Evolutionary conservation across 495 filamentous ascomycete genomes (phyloP).

Genomic region (Elasticomyces elasticus): DNA sequence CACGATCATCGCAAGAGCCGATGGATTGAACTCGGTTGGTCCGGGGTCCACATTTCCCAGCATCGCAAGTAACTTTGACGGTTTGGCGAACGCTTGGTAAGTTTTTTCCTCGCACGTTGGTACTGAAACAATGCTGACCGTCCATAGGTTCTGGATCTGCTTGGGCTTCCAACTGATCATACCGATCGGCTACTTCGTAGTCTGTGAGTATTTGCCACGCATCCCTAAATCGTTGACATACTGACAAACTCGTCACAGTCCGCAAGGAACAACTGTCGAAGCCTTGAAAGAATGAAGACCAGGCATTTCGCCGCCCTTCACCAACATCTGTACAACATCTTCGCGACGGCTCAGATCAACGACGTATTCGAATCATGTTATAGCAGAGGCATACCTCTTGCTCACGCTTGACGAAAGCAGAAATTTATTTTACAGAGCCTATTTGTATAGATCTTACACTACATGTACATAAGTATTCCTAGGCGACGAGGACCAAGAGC

Average conservation of each 20-base stretch:
- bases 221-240: not conserved
- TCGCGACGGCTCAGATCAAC: not conserved
- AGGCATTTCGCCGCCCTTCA: not conserved
- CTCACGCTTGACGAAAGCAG: not conserved
- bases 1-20: conserved; percentile 49
- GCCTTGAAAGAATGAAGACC: conserved; percentile 31
- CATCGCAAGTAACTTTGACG: conserved; percentile 37
- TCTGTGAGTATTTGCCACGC: not conserved
- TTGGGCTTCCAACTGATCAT: conserved; percentile 52
- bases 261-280: conserved; percentile 52
- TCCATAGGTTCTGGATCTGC: conserved; percentile 50
- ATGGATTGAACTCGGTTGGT: conserved; percentile 48
- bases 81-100: conserved; percentile 43
- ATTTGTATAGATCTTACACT: too few relatives aligned
- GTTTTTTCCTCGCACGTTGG: not conserved
- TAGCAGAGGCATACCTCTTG: not conserved
- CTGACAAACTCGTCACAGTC: not conserved
- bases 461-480: not conserved
- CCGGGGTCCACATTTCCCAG: conserved; percentile 57
- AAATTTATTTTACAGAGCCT: not conserved
- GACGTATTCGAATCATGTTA: not conserved
- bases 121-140: not conserved
- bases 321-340: not conserved
- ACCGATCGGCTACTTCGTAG: conserved; percentile 50
- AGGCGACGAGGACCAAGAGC: not conserved